Evolutionary conservation across 345 rosid genomes (phyloP).

Genomic region (Eucalyptus pumila): DNA sequence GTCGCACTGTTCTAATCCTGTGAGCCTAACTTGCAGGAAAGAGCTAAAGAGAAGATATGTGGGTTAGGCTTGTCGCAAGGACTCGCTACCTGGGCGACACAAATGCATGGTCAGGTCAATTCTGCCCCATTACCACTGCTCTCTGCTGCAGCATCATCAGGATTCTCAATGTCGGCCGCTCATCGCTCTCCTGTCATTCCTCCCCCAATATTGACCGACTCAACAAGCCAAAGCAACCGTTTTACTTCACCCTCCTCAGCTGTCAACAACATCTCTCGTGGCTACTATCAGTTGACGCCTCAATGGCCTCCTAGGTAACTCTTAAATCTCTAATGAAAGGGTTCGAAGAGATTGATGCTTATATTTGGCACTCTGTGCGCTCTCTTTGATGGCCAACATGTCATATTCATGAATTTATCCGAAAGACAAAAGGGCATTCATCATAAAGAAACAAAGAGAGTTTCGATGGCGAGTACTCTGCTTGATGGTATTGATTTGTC

Average conservation of each 20-base stretch:
- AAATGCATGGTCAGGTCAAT: slow-evolving; percentile 45
- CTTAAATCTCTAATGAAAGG: not conserved
- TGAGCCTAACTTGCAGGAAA: slow-evolving; percentile 32
- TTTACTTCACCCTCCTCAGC: not conserved
- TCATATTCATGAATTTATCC: not conserved
- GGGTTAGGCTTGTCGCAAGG: slow-evolving; percentile 26
- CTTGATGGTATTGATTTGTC: not conserved
- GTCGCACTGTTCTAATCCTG: not conserved
- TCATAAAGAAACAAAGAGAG: not conserved
- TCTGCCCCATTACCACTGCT: slow-evolving; percentile 36
- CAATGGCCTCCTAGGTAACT: not conserved
- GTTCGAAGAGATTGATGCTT: not conserved
- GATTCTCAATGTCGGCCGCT: slow-evolving; percentile 79
- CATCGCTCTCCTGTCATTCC: slow-evolving; percentile 39
- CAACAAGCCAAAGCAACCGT: not conserved
- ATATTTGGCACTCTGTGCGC: not conserved
- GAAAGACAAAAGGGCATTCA: not conserved
- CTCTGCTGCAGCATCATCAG: slow-evolving; percentile 99
- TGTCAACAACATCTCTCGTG: not conserved
- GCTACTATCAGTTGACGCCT: not conserved
- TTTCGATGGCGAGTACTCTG: not conserved
- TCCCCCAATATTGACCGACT: slow-evolving; percentile 18
- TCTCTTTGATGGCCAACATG: not conserved
- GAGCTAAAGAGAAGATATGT: slow-evolving; percentile 23
- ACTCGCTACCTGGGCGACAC: slow-evolving; percentile 50